Conservation (phyloP, 192 early-diverging fungal genomes). For the Backusella psychrophila region DNA sequence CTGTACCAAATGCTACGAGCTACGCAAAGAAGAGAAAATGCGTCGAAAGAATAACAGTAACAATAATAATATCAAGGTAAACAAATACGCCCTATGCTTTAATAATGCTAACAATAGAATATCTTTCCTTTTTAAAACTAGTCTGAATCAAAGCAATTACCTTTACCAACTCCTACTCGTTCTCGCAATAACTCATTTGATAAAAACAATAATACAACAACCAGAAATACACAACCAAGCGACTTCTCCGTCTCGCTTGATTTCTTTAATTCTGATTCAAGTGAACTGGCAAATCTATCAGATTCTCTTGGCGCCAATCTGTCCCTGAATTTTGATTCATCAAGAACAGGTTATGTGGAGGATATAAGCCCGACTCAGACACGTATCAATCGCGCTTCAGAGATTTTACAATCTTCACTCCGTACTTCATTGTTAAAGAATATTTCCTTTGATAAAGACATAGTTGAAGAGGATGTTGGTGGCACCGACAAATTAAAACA, state of each 20-base stretch:
- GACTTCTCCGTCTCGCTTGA: conserved; percentile 7
- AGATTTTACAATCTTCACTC: conserved; percentile 19
- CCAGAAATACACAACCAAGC: background rate
- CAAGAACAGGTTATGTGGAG: background rate
- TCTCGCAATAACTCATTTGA: conserved; percentile 16
- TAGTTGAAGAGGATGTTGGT: background rate
- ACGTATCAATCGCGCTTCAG: conserved; percentile 23
- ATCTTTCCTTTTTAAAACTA: background rate
- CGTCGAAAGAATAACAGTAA: conserved; percentile 1
- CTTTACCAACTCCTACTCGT: conserved; percentile 3
- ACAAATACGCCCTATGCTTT: background rate
- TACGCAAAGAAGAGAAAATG: conserved; percentile 52
- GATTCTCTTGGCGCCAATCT: conserved; percentile 35
- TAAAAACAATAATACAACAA: background rate
- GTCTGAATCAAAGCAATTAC: background rate
- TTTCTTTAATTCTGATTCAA: conserved; percentile 36
- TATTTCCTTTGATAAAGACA: background rate
- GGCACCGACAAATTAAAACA: conserved; percentile 10
- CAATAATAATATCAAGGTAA: conserved; percentile 1
- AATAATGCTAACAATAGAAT: conserved; percentile 1
- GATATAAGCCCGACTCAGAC: background rate
- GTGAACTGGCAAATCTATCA: conserved; percentile 30
- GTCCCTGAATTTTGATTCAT: background rate
- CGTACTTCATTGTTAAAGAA: background rate
- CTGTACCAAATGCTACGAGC: conserved; percentile 70